These are phyloP conservation scores for Pelargonium myrrhifolium DNA, from an alignment of 441 rosid species.

Conservation along the genomic window DNA sequence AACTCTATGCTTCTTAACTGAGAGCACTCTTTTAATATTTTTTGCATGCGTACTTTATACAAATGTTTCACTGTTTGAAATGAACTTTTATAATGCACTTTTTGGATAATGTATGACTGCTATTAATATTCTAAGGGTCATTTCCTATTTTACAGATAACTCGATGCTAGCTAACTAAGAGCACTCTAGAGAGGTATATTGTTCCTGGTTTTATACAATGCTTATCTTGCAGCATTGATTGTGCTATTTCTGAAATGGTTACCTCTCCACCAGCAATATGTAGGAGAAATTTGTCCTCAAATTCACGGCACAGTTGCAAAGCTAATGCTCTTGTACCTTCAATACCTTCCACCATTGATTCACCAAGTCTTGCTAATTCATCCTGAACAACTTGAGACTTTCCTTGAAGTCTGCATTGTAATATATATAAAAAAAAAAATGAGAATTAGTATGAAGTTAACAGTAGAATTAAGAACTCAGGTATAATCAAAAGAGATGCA, in stretches of 20 bases:
- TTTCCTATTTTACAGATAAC: background rate
- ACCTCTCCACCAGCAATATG: constrained; percentile 89
- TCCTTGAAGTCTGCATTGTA: constrained; percentile 68
- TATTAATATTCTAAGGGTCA: background rate
- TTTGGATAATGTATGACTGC: background rate
- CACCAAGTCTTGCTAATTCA: constrained; percentile 81
- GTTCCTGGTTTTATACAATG: background rate
- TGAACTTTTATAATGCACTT: background rate
- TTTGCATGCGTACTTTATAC: background rate
- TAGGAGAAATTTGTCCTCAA: constrained; percentile 87
- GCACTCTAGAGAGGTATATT: background rate
- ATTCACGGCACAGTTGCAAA: constrained; percentile 94
- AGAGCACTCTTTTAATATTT: background rate
- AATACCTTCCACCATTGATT: constrained; percentile 62
- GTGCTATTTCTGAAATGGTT: constrained; percentile 27
- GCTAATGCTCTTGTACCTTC: constrained; percentile 96
- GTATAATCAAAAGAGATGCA: background rate
- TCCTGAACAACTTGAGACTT: constrained; percentile 79
- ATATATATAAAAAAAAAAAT: background rate
- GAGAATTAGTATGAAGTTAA: background rate
- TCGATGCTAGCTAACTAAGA: background rate
- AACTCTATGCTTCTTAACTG: background rate
- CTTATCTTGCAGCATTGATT: background rate
- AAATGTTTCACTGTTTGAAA: background rate
- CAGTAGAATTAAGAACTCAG: background rate